Conservation (phyloP, 2,329 filamentous ascomycete species). For the Talaromyces islandicus region DNA sequence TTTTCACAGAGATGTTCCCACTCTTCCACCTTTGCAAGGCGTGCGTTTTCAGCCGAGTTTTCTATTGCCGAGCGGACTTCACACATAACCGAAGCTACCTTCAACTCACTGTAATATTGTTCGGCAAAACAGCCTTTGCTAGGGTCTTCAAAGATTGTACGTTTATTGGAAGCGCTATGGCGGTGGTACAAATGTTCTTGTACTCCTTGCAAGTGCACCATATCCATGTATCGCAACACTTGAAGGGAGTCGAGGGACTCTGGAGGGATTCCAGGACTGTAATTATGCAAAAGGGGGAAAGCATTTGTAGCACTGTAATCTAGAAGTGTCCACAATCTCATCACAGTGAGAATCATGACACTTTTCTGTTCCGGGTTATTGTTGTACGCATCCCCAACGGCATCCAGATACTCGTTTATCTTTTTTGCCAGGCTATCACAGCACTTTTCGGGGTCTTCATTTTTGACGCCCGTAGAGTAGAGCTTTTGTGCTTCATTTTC, state of each 20-base stretch:
- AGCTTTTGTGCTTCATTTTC: neutral
- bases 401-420: constrained; percentile 31
- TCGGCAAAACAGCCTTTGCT: constrained; percentile 40
- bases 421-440: constrained; percentile 26
- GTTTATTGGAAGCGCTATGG: constrained; percentile 16
- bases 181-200: constrained; percentile 46
- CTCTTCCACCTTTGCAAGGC: neutral
- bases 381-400: constrained; percentile 34
- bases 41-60: neutral
- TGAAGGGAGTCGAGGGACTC: constrained; percentile 52
- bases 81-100: neutral
- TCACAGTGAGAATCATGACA: constrained; percentile 46
- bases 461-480: neutral
- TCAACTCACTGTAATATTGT: constrained; percentile 36
- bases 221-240: constrained; percentile 40
- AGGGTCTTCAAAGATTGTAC: constrained; percentile 45
- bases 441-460: neutral
- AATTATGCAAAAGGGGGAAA: constrained; percentile 46
- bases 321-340: constrained; percentile 55
- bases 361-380: constrained; percentile 47
- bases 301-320: constrained; percentile 41
- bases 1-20: neutral
- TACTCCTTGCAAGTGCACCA: constrained; percentile 46
- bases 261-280: constrained; percentile 46
- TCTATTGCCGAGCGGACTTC: neutral